Evolutionary conservation across 306 rosid genomes (phyloP), one percentile per base, ranked within the genome.

Genomic region (Casuarina glauca): DNA sequence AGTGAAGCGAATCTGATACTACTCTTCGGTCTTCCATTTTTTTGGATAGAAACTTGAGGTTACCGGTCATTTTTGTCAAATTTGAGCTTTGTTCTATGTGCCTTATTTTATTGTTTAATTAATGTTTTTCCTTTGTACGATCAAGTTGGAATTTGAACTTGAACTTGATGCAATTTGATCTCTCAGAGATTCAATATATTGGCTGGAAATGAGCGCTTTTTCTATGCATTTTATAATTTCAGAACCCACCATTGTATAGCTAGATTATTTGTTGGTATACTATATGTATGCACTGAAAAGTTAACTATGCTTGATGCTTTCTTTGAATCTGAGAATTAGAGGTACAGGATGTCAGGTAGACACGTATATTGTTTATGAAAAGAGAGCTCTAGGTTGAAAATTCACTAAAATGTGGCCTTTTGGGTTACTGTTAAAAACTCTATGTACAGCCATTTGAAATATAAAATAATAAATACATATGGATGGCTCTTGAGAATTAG

Each of bases 51-150:
- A 39, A 66, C 4, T 10, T 39, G 26, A 48, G 5, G 36, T 16
- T 49, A 42, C 36, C 7, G 41, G 39, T 78, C 16, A 20, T 50
- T 79, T 75, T 13, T 38, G n/a, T 67, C 72, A 20, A 54, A 72
- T 32, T 41, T 45, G n/a, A 1, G 16, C 66, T 50, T 66, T 78
- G 70, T 54, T 48, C 17, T 7, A 67, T 55, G 60, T 41, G 2
- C 2, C 53, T 1, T 36, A 26, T 78, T 7, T 48, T 35, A 1
- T 12, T 78, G 32, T 26, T 2, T 55, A 10, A 35, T 9, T 3
- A 39, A 55, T 17, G 2, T n/a, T 19, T n/a, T 38, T 2, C 44
- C 9, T 36, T 11, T 38, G 9, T 12, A 12, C 45, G 48, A 17
- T 36, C 12, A 3, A 8, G 19, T 19, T 69, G 61, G 66, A 32